Conservation (phyloP, 2,329 filamentous ascomycete species). For the Rugonectria rugulosa region DNA sequence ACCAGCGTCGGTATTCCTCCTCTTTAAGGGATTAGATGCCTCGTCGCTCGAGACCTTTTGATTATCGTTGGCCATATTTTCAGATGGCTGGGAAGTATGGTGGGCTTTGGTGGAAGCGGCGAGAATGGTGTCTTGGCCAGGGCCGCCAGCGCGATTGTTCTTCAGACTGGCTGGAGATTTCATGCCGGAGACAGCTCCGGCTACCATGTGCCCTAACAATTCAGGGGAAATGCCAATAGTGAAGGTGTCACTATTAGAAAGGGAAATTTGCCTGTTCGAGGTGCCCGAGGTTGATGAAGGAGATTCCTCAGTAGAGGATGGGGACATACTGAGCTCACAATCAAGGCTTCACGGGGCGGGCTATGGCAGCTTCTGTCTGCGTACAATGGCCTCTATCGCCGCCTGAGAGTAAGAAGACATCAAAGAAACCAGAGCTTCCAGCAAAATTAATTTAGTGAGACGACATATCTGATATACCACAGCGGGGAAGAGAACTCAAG, state of each 20-base stretch:
- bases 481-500: slow-evolving; percentile 19
- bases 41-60: slow-evolving; percentile 59
- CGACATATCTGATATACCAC: slow-evolving; percentile 30
- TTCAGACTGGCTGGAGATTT: slow-evolving; percentile 62
- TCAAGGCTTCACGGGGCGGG: slow-evolving; percentile 30
- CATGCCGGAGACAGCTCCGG: slow-evolving; percentile 50
- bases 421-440: slow-evolving; percentile 12
- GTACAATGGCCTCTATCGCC: too few relatives aligned
- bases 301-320: slow-evolving; percentile 62
- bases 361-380: too few relatives aligned
- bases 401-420: slow-evolving; percentile 5
- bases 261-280: slow-evolving; percentile 52
- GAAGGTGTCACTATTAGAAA: slow-evolving; percentile 57
- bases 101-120: slow-evolving; percentile 61
- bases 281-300: slow-evolving; percentile 52
- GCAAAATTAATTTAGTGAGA: slow-evolving; percentile 24
- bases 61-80: slow-evolving; percentile 54
- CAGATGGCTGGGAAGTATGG: slow-evolving; percentile 63
- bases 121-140: slow-evolving; percentile 63
- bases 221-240: slow-evolving; percentile 57
- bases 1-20: slow-evolving; percentile 67
- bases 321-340: slow-evolving; percentile 53
- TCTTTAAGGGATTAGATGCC: slow-evolving; percentile 65
- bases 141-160: slow-evolving; percentile 51
- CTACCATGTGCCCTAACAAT: slow-evolving; percentile 51